Evolutionary conservation across 2,329 filamentous ascomycete genomes (phyloP), one percentile per base, ranked within the genome.

Genomic region (Lithohypha guttulata): DNA sequence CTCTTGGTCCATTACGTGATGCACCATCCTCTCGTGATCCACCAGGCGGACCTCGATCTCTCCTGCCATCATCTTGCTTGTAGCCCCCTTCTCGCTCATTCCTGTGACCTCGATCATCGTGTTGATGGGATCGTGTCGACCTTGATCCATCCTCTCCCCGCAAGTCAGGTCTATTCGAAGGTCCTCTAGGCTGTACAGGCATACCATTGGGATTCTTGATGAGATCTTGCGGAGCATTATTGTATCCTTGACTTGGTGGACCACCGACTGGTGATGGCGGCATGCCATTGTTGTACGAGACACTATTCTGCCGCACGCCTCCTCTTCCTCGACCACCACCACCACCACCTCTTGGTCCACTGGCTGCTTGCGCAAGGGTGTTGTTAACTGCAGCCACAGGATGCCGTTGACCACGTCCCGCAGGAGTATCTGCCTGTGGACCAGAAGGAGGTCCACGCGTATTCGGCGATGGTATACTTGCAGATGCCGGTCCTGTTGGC

Each of bases 381-480:
- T 57, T 65, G 46, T 67, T 66, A 39, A 69, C 55, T 1, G 59
- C 61, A 10, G 61, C 58, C 44, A 69, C 65, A 3, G 44, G 44
- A 39, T 50, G 42, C 9, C 66, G 61, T 43, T 67, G 66, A 44
- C 67, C 64, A 21, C 64, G 54, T 20, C 64, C 58, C 26, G 56
- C 55, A 35, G 63, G 59, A 11, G 15, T 14, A 33, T 58, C 59
- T 19, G 53, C 47, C 22, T 58, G 53, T 25, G 59, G 52, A 3
- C 59, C 61, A 14, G 58, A 54, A 14, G 60, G 59, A 15, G 59
- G 57, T 8, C 55, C 58, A 36, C 63, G 53, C 14, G 50, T 53
- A 18, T 50, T 50, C 8, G 60, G 52, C 4, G 60, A 59, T 13
- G 58, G 56, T 13, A 56, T 57, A 10, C 56, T 50, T 17, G 57